These are phyloP conservation scores for Onygena corvina DNA, from an alignment of 2,329 filamentous ascomycete genomes.

Conservation along the genomic window DNA sequence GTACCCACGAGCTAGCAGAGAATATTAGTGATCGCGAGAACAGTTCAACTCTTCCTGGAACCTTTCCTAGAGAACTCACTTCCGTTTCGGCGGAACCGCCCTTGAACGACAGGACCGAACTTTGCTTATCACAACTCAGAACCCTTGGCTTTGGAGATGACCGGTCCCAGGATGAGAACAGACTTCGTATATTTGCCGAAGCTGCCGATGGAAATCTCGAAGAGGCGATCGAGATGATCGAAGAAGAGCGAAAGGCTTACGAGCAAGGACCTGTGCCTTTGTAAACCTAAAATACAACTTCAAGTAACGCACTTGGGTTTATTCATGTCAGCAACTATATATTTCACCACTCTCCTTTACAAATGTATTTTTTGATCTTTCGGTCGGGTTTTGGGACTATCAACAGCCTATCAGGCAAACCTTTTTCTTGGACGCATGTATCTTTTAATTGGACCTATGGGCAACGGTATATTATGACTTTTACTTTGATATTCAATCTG, in stretches of 20 bases:
- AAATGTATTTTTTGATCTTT: neutral
- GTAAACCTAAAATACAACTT: constrained; percentile 8
- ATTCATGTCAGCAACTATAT: neutral
- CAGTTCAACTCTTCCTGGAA: constrained; percentile 17
- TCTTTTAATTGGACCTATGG: too few species aligned
- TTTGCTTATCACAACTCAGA: constrained; percentile 31
- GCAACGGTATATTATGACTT: neutral
- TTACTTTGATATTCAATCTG: constrained; percentile 3
- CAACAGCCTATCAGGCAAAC: neutral
- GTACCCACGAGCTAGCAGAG: neutral
- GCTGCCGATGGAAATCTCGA: constrained; percentile 33
- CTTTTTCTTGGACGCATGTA: neutral
- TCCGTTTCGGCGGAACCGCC: neutral
- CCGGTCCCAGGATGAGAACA: constrained; percentile 26
- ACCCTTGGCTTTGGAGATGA: constrained; percentile 32
- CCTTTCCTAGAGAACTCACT: constrained; percentile 19
- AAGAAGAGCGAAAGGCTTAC: constrained; percentile 37
- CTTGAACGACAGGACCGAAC: constrained; percentile 19
- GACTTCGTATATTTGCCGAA: constrained; percentile 35
- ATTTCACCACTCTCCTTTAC: neutral
- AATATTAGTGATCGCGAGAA: neutral
- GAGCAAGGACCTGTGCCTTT: constrained; percentile 17
- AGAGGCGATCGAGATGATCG: constrained; percentile 41
- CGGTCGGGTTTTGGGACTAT: neutral
- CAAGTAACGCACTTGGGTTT: neutral